Conservation (phyloP, 345 rosid genomes). For the Salix arbutifolia region DNA sequence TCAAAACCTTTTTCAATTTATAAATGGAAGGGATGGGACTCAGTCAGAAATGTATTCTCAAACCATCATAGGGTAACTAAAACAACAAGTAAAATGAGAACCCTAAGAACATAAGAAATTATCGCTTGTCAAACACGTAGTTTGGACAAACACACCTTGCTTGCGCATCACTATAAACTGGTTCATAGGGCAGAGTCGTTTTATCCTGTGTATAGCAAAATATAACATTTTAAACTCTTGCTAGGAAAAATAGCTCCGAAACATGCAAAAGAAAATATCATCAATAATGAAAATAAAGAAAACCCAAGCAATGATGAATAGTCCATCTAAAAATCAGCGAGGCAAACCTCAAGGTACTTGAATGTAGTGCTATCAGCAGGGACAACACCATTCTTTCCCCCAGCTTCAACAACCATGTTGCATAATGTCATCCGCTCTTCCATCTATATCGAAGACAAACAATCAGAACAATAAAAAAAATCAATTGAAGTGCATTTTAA, state of each 20-base stretch:
- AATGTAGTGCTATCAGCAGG: slow-evolving; percentile 90
- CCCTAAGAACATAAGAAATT: neutral
- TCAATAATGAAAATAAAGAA: neutral
- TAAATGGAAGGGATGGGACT: neutral
- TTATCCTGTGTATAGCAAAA: slow-evolving; percentile 54
- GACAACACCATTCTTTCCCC: slow-evolving; percentile 93
- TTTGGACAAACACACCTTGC: slow-evolving; percentile 53
- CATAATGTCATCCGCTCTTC: slow-evolving; percentile 98
- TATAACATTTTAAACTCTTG: neutral
- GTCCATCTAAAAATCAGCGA: neutral
- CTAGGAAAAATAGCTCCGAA: neutral
- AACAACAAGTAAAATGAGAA: neutral
- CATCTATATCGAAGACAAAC: slow-evolving; percentile 61
- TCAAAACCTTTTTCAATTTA: neutral
- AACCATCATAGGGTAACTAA: too few species aligned
- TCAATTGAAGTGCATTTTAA: neutral
- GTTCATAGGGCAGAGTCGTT: slow-evolving; percentile 74
- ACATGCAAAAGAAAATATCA: neutral
- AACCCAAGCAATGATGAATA: neutral
- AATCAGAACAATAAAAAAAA: slow-evolving; percentile 2
- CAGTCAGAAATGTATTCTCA: neutral
- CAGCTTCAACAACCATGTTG: slow-evolving; percentile 98
- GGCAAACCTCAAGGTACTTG: slow-evolving; percentile 77
- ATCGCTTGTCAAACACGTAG: neutral
- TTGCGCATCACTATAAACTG: slow-evolving; percentile 82